phyloP scores from a whole-genome alignment of 2,329 filamentous ascomycete genomes.

The Metarhizium robertsii region DNA sequence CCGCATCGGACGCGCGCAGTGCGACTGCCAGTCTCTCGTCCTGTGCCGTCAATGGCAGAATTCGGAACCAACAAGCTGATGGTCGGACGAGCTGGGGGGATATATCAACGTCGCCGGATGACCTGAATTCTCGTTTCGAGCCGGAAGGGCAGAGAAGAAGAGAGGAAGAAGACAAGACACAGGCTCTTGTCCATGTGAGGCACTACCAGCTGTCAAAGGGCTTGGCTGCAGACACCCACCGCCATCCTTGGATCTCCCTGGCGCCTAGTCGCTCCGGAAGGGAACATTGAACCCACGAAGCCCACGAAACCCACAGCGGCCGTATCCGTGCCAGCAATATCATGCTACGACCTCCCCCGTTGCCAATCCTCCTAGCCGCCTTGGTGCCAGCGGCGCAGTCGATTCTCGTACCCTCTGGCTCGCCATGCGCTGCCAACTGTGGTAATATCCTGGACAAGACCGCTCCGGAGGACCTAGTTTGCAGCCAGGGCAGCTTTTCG shows the following conservation, averaged over 20 bases:
- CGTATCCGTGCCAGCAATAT: background rate
- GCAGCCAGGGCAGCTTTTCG: slow-evolving; percentile 30
- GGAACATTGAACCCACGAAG: background rate
- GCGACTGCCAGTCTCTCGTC: background rate
- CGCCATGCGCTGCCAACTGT: slow-evolving; percentile 40
- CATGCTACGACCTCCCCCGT: slow-evolving; percentile 12
- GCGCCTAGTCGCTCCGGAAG: no score
- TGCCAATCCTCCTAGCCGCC: slow-evolving; percentile 6
- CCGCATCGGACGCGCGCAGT: background rate
- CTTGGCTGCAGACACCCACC: background rate
- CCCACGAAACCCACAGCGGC: background rate
- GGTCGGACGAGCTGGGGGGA: background rate
- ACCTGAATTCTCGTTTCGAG: background rate
- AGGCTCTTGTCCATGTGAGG: background rate
- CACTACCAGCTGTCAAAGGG: background rate
- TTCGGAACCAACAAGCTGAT: background rate
- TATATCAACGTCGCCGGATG: background rate
- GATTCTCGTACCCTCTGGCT: slow-evolving; percentile 35
- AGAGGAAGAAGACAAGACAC: background rate
- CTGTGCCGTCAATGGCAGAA: background rate
- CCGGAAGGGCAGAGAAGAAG: background rate
- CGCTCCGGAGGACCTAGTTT: slow-evolving; percentile 37
- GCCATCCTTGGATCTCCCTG: background rate
- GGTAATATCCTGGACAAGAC: slow-evolving; percentile 43
- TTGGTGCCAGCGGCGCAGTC: slow-evolving; percentile 14